Conservation (phyloP, 2,329 filamentous ascomycete genomes). For the Colletotrichum siamense region DNA sequence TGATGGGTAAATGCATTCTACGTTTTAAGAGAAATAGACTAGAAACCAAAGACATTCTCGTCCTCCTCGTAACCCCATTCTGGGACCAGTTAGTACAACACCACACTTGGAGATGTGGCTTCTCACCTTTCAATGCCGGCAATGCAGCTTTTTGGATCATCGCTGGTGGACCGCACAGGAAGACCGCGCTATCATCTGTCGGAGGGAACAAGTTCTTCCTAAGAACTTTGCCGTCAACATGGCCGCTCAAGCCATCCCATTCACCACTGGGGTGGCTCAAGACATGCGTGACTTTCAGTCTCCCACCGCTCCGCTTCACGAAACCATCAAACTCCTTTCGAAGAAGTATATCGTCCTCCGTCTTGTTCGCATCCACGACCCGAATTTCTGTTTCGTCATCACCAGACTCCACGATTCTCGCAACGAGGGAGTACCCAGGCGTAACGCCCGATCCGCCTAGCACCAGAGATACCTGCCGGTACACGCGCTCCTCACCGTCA, state of each 20-base stretch:
- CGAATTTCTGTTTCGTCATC: constrained; percentile 42
- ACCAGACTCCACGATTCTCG: constrained; percentile 38
- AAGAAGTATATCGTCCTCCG: constrained; percentile 51
- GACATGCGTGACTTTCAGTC: constrained; percentile 51
- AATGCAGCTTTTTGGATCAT: constrained; percentile 58
- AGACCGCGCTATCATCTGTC: constrained; percentile 41
- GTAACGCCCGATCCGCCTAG: constrained; percentile 58
- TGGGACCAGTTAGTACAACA: not conserved
- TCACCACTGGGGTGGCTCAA: constrained; percentile 46
- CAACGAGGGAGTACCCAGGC: constrained; percentile 55
- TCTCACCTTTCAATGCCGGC: constrained; percentile 45
- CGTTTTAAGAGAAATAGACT: not conserved
- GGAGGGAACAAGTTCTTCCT: constrained; percentile 47
- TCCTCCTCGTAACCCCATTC: constrained; percentile 50
- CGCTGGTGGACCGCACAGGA: constrained; percentile 54
- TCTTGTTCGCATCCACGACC: constrained; percentile 54
- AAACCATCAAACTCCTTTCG: constrained; percentile 45
- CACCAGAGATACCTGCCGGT: constrained; percentile 51
- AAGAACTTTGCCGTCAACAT: constrained; percentile 46
- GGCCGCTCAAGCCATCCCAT: constrained; percentile 51
- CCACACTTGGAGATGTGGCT: accelerated
- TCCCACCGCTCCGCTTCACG: constrained; percentile 37
- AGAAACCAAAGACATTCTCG: constrained; percentile 49
- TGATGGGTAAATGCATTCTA: accelerated
- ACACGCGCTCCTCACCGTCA: constrained; percentile 42